Base-by-base conservation (phyloP, 2,329 filamentous ascomycete species). In the Alternaria burnsii region DNA sequence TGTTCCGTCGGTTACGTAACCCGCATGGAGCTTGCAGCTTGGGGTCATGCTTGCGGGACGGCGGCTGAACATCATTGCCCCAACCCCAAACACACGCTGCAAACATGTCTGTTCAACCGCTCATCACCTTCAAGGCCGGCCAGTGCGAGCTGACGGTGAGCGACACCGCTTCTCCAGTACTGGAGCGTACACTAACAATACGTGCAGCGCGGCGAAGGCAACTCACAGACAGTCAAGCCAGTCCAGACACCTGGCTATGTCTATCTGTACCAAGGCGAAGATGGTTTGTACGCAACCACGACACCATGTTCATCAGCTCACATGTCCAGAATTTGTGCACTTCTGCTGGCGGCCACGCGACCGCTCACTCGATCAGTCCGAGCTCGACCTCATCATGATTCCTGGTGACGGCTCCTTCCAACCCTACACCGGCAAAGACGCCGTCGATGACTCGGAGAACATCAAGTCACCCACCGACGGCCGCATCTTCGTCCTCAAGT, bases 101-200 rank as follows among this genome's bases (percentile, higher is more conserved):
- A 52, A 47, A 16, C 66, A 97, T 97, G 93, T 92, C 94, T 65
- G 89, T 92, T 80, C 79, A 86, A 69, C 93, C 94, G 32, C 87
- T 97, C 76, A 94, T 98, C 78, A 97, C 93, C 16, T 98, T 98
- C 87, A 97, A 97, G 86, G 94, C 94, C 67, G 94, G 94, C 79
- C 88, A 87, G 79, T 98, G 94, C 82, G 89, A 95, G 54, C 79
- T 94, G 62, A 89, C 94, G 78, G 93, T 97, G 82, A 76, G 90
- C 28, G 34, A 11, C 10, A 84, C 40, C 3, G 10, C 38, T 16
- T 9, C 18, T 3, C 22, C 5, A 4, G 11, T 14, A 38, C 4
- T 9, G 10, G 10, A 14, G 11, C 24, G 40, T 11, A 24, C 24
- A 55, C 73, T 77, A 52, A 76, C 63, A 36, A 54, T 42, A 18